Evolutionary conservation across 2,329 filamentous ascomycete species (phyloP).

Genomic region (Nigrospora osmanthi): DNA sequence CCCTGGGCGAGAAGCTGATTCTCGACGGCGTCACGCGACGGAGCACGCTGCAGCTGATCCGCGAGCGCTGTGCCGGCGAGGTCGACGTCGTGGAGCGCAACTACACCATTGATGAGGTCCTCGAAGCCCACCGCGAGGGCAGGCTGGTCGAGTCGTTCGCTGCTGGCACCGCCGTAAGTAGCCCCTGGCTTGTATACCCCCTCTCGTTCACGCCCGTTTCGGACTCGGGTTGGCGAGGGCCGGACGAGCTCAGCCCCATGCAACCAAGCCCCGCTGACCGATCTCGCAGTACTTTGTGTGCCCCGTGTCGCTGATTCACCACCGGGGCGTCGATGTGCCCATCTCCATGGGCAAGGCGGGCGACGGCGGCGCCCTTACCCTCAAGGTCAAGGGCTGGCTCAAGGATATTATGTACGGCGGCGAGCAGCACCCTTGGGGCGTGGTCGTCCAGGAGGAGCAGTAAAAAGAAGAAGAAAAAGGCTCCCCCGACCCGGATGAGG

Average conservation of each 20-base stretch:
- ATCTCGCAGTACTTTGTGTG: conserved; percentile 57
- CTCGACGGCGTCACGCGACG: conserved; percentile 82
- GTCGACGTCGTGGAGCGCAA: conserved; percentile 72
- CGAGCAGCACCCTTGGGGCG: conserved; percentile 60
- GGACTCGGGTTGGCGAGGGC: no score
- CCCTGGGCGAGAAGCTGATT: conserved; percentile 75
- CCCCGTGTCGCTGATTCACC: conserved; percentile 60
- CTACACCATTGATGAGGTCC: conserved; percentile 74
- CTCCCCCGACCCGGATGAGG: no score
- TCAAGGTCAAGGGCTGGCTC: conserved; percentile 58
- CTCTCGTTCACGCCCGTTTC: not conserved
- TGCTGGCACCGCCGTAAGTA: conserved; percentile 73
- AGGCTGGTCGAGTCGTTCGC: conserved; percentile 79
- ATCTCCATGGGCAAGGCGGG: conserved; percentile 51
- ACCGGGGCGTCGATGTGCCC: conserved; percentile 54
- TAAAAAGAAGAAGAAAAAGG: conserved; percentile 26
- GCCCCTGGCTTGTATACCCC: not conserved
- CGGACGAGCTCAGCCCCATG: no score
- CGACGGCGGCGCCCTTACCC: conserved; percentile 46
- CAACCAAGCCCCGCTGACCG: no score
- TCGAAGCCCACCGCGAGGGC: conserved; percentile 65
- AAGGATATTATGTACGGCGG: conserved; percentile 69
- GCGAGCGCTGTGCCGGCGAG: conserved; percentile 50
- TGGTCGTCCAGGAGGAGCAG: conserved; percentile 55
- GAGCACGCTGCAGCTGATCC: conserved; percentile 67